These are phyloP conservation scores for Rhypophila decipiens DNA, from an alignment of 495 filamentous ascomycete species.

Conservation along the genomic window DNA sequence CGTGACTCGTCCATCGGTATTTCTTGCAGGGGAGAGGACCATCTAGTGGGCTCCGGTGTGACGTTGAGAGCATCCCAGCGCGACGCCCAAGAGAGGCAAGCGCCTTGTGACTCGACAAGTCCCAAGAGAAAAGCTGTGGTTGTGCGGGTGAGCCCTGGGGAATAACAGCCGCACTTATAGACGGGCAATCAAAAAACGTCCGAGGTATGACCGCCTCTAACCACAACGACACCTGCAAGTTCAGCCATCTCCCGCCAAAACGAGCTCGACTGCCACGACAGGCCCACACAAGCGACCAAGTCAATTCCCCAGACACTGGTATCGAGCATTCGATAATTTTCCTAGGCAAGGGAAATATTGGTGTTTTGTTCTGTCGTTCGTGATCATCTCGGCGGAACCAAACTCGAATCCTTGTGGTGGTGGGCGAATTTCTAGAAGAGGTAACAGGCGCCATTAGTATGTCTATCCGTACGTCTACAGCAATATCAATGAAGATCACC, in stretches of 20 bases:
- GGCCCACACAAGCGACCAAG: no score
- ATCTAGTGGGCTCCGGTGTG: conserved; percentile 9
- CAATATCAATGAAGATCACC: no score
- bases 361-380: no score
- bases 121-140: neutral
- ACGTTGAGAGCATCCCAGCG: conserved; percentile 6
- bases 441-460: no score
- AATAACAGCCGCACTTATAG: conserved; percentile 25
- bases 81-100: conserved; percentile 5
- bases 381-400: no score
- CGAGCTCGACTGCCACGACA: no score
- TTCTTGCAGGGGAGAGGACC: conserved; percentile 17
- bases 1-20: conserved; percentile 25
- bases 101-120: conserved; percentile 2
- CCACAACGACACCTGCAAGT: conserved; percentile 11
- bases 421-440: no score
- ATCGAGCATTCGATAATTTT: no score
- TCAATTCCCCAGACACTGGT: neutral
- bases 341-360: neutral
- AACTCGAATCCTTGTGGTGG: no score
- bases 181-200: conserved; percentile 31
- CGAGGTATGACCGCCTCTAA: conserved; percentile 29
- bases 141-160: neutral
- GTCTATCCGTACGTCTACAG: no score
- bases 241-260: conserved; percentile 9